Conservation (phyloP, 306 rosid species). For the Fragaria nilgerrensis region DNA sequence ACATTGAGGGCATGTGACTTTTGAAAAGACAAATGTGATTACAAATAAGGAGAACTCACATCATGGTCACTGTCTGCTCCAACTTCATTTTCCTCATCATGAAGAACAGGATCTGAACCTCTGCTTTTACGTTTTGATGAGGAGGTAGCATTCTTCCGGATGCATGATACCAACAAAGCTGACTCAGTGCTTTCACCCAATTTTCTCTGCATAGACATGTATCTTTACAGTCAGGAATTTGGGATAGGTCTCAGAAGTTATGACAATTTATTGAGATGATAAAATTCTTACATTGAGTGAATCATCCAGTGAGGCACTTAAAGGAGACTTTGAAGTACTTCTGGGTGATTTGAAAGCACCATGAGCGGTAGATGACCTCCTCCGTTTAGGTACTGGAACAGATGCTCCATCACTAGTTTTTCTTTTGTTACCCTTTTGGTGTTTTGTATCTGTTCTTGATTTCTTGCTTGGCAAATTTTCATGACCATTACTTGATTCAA, state of each 20-base stretch:
- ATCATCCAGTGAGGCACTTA: constrained; percentile 40
- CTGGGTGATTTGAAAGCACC: constrained; percentile 45
- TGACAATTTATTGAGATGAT: constrained; percentile 20
- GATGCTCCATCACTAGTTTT: constrained; percentile 48
- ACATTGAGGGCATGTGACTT: not conserved
- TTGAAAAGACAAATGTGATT: not conserved
- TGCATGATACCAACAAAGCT: constrained; percentile 51
- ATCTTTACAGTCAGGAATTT: constrained; percentile 36
- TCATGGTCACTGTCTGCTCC: constrained; percentile 49
- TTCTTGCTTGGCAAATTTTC: constrained; percentile 45
- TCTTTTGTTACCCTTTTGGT: constrained; percentile 47
- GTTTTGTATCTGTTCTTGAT: constrained; percentile 33
- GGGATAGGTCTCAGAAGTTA: constrained; percentile 34
- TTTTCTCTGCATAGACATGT: constrained; percentile 43
- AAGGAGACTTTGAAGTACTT: constrained; percentile 41
- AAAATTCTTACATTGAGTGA: constrained; percentile 30
- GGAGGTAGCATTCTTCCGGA: constrained; percentile 28
- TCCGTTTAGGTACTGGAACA: constrained; percentile 55
- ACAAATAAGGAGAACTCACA: constrained; percentile 34
- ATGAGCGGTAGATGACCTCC: constrained; percentile 48
- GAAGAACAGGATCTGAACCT: constrained; percentile 34
- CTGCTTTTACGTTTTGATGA: constrained; percentile 52
- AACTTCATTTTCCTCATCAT: constrained; percentile 44
- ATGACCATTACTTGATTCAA: constrained; percentile 80
- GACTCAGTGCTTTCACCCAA: constrained; percentile 37